Percentiles rank a stretch among this genome's conserved stretches.
Conservation (phyloP, 2,329 filamentous ascomycete species). For the Didymella lethalis region DNA sequence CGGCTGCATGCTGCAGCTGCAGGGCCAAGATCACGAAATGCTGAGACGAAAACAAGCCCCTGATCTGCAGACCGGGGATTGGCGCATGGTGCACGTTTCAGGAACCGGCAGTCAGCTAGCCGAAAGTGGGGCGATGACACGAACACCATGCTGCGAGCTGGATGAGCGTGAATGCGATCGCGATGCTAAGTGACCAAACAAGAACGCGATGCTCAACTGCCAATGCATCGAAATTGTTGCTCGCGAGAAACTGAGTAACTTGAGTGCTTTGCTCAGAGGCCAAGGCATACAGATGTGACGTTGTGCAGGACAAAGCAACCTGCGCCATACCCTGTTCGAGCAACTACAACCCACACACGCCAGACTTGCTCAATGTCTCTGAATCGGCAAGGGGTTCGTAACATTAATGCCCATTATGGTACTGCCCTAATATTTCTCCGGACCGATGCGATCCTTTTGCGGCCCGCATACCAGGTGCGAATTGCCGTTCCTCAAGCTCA, state of each 20-base stretch:
- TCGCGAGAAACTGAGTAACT: neutral
- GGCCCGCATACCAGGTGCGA: neutral
- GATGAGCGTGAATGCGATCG: constrained; percentile 18
- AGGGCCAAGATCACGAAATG: constrained; percentile 11
- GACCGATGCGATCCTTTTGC: constrained; percentile 9
- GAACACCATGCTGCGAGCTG: constrained; percentile 1
- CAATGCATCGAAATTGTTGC: neutral
- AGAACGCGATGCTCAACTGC: neutral
- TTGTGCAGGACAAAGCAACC: neutral
- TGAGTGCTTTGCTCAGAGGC: neutral
- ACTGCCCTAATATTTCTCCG: neutral
- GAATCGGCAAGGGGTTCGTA: neutral
- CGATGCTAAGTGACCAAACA: neutral
- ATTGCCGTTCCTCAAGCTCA: neutral
- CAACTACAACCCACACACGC: neutral
- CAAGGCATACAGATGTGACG: neutral
- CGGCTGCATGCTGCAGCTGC: constrained; percentile 14
- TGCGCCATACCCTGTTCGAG: neutral
- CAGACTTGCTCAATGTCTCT: neutral
- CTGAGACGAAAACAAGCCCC: constrained; percentile 11
- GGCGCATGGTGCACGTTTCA: constrained; percentile 15
- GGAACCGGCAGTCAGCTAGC: constrained; percentile 7
- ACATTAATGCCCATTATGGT: neutral
- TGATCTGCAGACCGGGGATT: constrained; percentile 12
- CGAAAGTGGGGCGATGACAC: constrained; percentile 10